Conservation (phyloP, 441 rosid genomes). For the Kokia cookei region DNA sequence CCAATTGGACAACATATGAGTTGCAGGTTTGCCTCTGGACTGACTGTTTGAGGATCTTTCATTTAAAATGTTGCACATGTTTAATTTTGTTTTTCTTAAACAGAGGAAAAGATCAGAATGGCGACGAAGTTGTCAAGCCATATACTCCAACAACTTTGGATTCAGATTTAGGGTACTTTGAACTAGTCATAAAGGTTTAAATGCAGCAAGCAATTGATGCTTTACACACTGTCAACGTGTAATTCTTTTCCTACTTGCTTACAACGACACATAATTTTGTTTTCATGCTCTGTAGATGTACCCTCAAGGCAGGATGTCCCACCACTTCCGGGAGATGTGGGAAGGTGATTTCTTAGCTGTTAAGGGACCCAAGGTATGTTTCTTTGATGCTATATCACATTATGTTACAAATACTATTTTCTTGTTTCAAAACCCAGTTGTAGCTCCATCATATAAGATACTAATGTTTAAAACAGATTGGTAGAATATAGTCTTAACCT, state of each 20-base stretch:
- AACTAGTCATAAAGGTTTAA: slow-evolving; percentile 77
- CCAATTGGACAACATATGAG: slow-evolving; percentile 95
- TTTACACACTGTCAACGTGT: not conserved
- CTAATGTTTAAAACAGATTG: not conserved
- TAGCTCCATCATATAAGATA: not conserved
- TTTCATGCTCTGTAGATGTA: slow-evolving; percentile 19
- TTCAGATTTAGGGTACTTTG: slow-evolving; percentile 80
- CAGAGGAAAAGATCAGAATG: slow-evolving; percentile 85
- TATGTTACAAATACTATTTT: not conserved
- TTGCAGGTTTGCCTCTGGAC: slow-evolving; percentile 54
- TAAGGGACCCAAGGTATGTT: slow-evolving; percentile 49
- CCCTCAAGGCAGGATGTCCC: slow-evolving; percentile 55
- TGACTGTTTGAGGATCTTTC: not conserved
- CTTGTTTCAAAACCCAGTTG: not conserved
- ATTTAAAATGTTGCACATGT: not conserved
- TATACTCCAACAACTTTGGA: slow-evolving; percentile 92
- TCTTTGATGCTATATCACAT: not conserved
- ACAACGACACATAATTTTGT: slow-evolving; percentile 1
- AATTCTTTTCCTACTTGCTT: not conserved
- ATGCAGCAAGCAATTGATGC: slow-evolving; percentile 1
- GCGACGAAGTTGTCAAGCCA: slow-evolving; percentile 80
- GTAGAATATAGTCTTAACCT: not conserved
- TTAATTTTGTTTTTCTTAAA: not conserved
- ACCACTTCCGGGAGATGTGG: slow-evolving; percentile 40
- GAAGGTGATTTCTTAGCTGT: slow-evolving; percentile 44